A percentile compares a stretch with the other conserved stretches of the same genome.
Conservation (phyloP, 208 protist species). For the Borovskyia barvae region DNA sequence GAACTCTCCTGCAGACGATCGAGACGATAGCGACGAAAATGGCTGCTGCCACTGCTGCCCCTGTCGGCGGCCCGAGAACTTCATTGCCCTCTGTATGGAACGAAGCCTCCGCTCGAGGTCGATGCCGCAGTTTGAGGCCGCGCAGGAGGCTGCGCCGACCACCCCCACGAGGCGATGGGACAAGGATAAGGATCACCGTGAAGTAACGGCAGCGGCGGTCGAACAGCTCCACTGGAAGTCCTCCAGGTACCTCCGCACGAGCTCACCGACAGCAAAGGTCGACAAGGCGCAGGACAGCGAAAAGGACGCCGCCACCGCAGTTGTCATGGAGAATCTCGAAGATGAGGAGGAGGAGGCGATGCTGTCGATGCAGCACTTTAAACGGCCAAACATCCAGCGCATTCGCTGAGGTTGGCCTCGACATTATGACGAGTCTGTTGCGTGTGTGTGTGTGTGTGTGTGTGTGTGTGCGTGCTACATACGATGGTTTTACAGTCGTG, state of each 20-base stretch:
- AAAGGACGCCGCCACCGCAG: neutral
- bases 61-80: constrained; percentile 37
- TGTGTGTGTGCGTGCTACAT: constrained; percentile 8
- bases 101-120: too few species aligned
- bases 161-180: too few species aligned
- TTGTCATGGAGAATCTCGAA: constrained; percentile 24
- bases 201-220: too few species aligned
- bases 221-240: too few species aligned
- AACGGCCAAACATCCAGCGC: constrained; percentile 22
- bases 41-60: constrained; percentile 56
- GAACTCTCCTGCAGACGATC: constrained; percentile 10
- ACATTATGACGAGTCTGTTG: neutral
- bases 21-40: constrained; percentile 2
- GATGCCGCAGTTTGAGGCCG: too few species aligned
- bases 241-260: too few species aligned
- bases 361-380: constrained; percentile 52
- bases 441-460: constrained; percentile 16
- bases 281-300: neutral
- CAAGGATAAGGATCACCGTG: too few species aligned
- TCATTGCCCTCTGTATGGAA: constrained; percentile 30
- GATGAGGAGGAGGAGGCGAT: constrained; percentile 38
- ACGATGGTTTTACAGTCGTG: too few species aligned
- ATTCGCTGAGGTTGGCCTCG: constrained; percentile 5
- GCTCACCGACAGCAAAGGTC: too few species aligned
- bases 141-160: too few species aligned